phyloP scores from a whole-genome alignment of 257 asterid species.

The Fraxinus excelsior region DNA sequence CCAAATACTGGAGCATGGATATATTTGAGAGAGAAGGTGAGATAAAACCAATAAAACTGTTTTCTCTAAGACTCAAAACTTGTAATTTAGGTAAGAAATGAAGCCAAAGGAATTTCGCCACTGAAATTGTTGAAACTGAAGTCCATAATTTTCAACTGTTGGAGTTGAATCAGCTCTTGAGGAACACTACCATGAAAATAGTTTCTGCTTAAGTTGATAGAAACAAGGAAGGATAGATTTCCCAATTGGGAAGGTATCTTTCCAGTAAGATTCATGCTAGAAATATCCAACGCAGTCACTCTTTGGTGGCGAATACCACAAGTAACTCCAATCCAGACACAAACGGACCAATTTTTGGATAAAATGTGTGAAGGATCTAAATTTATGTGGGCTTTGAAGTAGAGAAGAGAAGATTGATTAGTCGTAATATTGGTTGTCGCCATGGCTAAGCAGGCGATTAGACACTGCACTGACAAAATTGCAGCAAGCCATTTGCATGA shows the following conservation, averaged over 20 bases:
- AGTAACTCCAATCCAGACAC: no score
- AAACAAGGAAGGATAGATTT: neutral
- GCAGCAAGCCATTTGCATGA: no score
- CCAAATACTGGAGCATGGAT: conserved; percentile 21
- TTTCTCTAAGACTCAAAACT: neutral
- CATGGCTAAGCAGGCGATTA: conserved; percentile 5
- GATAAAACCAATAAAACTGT: conserved; percentile 13
- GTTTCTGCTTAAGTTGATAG: neutral
- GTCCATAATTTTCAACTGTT: conserved; percentile 22
- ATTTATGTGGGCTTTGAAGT: conserved; percentile 26
- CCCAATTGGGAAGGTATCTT: no score
- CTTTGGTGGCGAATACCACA: no score
- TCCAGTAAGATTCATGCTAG: neutral
- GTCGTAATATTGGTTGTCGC: conserved; percentile 24
- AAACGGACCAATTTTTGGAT: no score
- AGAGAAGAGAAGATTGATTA: conserved; percentile 36
- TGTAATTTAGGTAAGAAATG: conserved; percentile 7
- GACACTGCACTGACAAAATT: neutral
- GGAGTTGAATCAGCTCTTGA: neutral
- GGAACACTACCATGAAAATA: no score
- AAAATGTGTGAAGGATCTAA: no score
- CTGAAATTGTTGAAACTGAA: conserved; percentile 13
- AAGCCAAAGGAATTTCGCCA: conserved; percentile 24
- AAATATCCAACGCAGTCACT: neutral
- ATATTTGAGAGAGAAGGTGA: conserved; percentile 26